Evolutionary conservation across 2,329 filamentous ascomycete species (phyloP), one percentile per base, ranked within the genome.

Genomic region (Scedosporium boydii): DNA sequence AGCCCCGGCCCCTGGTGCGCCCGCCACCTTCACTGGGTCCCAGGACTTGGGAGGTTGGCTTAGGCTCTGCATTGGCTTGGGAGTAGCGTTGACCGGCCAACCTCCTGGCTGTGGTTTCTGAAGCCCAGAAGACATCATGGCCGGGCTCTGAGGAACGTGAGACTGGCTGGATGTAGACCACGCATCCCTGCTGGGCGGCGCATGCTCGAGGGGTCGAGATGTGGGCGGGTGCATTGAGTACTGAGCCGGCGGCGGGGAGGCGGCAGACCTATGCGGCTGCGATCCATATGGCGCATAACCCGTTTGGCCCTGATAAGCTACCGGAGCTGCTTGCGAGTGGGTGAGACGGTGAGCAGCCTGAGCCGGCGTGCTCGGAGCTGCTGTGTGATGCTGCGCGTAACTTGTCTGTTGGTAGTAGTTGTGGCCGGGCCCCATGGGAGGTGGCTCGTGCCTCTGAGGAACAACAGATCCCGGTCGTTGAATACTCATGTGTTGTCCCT

Each of bases 161-260:
- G 57, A 69, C 68, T 63, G 68, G 60, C 64, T 65, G 21, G 66
- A 61, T 60, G 69, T 61, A 59, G 70, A 69, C 72, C 75, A 77
- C 59, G 71, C 72, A 46, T 78, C 77, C 26, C 77, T 71, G 27
- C 68, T 68, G 1, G 71, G 67, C 7, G 68, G 73, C 0, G 77
- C 68, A 16, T 71, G 65, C 56, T 83, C 81, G 21, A 80, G 77
- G 10, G 75, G 71, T 29, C 78, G 75, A 12, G 78, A 69, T 1
- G 38, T 69, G 23, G 77, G 68, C n/a, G 75, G 74, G 68, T 85
- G 82, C 9, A 75, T 70, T 0, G 77, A 74, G 63, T 85, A 86
- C 66, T 84, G 83, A 21, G 80, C 77, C n/a, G 80, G 77, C n/a
- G 82, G 78, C 6, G 82, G 81, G n/a, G 77, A 76, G 23, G 75